phyloP scores from a whole-genome alignment of 2,329 filamentous ascomycete genomes.

The Ambrosiella cleistominuta region DNA sequence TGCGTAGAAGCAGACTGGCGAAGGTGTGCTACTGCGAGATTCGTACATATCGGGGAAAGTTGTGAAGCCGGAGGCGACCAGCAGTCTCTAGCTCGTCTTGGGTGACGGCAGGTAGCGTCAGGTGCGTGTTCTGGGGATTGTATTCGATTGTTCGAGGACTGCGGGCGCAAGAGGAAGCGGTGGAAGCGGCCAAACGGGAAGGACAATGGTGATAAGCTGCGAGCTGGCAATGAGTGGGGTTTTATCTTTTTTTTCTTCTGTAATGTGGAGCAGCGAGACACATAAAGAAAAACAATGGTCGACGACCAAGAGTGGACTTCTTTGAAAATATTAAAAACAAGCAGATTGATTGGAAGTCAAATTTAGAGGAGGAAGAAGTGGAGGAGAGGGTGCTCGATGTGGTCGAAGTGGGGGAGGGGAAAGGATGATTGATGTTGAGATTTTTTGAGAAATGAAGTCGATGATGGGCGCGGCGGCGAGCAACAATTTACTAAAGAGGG shows the following conservation, averaged over 20 bases:
- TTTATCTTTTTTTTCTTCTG: no score
- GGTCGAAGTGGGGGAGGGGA: neutral
- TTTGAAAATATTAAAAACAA: no score
- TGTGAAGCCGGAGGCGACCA: slow-evolving; percentile 1
- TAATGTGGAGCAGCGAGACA: neutral
- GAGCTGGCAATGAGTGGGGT: no score
- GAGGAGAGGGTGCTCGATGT: neutral
- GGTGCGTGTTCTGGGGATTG: no score
- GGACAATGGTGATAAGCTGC: no score
- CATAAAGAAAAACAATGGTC: neutral
- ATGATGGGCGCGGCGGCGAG: neutral
- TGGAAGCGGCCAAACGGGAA: no score
- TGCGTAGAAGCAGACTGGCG: slow-evolving; percentile 10
- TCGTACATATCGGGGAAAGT: slow-evolving; percentile 10
- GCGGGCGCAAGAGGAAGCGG: no score
- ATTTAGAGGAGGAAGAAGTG: neutral
- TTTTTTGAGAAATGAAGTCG: slow-evolving; percentile 1
- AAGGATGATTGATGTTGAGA: neutral
- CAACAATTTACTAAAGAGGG: neutral
- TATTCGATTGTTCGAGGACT: no score
- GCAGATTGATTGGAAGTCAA: no score
- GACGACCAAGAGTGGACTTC: neutral
- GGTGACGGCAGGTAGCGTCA: neutral
- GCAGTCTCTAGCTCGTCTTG: neutral
- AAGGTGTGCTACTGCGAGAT: slow-evolving; percentile 6